Conservation (phyloP, 164 flowering plant genomes). For the Platanus orientalis region DNA sequence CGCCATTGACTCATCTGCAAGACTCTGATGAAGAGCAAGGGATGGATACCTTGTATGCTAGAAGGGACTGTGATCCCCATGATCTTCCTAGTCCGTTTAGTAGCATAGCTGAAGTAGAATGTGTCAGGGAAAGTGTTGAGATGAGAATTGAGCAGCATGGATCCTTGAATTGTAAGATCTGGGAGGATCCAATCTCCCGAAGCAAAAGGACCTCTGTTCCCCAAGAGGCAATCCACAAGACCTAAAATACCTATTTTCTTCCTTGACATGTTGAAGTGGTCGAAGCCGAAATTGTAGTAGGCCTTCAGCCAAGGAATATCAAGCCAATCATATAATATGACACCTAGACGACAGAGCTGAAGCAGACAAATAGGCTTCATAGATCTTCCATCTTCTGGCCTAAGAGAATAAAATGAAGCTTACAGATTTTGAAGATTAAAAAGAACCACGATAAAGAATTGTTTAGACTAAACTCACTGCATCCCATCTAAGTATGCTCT, state of each 20-base stretch:
- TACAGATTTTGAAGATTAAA: not conserved
- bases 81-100: conserved; percentile 67
- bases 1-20: conserved; percentile 92
- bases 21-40: conserved; percentile 74
- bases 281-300: conserved; percentile 77
- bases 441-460: not conserved
- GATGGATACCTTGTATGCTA: conserved; percentile 66
- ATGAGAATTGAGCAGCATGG: conserved; percentile 51
- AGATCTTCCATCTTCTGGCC: conserved; percentile 64
- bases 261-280: conserved; percentile 69
- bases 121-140: conserved; percentile 79
- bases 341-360: conserved; percentile 60
- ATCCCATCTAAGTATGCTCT: conserved; percentile 77
- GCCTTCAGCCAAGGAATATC: conserved; percentile 61
- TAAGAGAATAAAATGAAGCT: conserved; percentile 8
- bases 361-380: conserved; percentile 59
- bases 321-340: conserved; percentile 63
- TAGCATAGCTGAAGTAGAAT: conserved; percentile 94
- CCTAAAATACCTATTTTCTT: conserved; percentile 58
- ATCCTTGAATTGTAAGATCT: conserved; percentile 86
- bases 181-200: conserved; percentile 83
- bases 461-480: conserved; percentile 42
- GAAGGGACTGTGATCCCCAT: conserved; percentile 83
- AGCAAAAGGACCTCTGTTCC: conserved; percentile 68
- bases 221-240: conserved; percentile 55